Evolutionary conservation across 768 basidiomycete species (phyloP).

Genomic region (Phylloporus sp.): DNA sequence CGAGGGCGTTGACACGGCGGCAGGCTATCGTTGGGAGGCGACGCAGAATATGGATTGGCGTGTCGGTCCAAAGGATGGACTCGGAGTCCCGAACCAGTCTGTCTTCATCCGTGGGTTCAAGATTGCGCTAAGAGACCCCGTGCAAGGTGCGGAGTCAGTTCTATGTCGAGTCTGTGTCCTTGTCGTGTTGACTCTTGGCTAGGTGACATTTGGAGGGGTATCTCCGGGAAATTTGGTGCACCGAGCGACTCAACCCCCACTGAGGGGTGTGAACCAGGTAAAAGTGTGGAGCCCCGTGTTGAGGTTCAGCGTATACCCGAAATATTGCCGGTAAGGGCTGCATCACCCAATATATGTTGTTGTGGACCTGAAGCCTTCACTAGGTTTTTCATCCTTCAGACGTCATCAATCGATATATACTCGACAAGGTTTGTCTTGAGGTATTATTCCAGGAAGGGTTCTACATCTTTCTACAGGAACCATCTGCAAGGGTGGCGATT

Average conservation of each 20-base stretch:
- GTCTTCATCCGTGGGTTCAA: conserved; percentile 33
- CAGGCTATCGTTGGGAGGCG: conserved; percentile 16
- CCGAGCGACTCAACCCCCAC: background rate
- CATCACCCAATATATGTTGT: background rate
- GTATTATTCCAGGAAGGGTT: background rate
- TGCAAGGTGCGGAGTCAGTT: conserved; percentile 1
- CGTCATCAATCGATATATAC: conserved; percentile 23
- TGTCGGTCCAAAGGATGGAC: conserved; percentile 10
- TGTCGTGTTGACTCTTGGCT: background rate
- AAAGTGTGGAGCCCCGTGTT: background rate
- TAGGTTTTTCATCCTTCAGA: conserved; percentile 25
- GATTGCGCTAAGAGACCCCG: conserved; percentile 17
- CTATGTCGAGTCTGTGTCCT: background rate
- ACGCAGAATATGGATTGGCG: conserved; percentile 19
- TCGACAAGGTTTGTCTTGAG: conserved; percentile 12
- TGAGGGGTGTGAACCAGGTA: background rate
- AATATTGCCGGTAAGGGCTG: conserved; percentile 13
- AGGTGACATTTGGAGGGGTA: background rate
- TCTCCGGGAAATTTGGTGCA: background rate
- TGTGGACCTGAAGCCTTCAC: background rate
- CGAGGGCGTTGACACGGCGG: conserved; percentile 7
- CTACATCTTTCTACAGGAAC: conserved; percentile 8
- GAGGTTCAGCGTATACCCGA: conserved; percentile 18
- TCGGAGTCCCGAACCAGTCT: conserved; percentile 21
- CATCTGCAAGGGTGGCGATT: conserved; percentile 22